Evolutionary conservation across 805 yeast species (phyloP).

Genomic region (Saccharomycopsis lassenensis): DNA sequence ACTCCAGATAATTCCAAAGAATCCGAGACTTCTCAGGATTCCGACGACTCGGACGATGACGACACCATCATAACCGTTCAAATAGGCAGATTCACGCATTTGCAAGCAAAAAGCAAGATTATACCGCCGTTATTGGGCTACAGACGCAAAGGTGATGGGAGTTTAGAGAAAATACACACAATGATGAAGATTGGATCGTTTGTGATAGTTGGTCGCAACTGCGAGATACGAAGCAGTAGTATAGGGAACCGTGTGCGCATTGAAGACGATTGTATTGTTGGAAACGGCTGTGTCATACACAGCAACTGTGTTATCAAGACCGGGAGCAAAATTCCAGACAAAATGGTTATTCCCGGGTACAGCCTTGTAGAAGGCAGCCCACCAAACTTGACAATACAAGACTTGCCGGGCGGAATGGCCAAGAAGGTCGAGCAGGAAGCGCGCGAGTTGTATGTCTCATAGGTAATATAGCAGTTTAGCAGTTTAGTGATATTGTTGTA

Average conservation of each 20-base stretch:
- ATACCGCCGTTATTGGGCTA: conserved; percentile 23
- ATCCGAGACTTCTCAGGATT: conserved; percentile 25
- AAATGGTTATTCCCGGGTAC: conserved; percentile 37
- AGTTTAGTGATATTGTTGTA: too few species aligned
- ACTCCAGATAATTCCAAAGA: conserved; percentile 26
- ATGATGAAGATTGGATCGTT: conserved; percentile 34
- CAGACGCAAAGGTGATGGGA: conserved; percentile 1
- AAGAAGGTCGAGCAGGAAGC: conserved; percentile 16
- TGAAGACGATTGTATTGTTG: conserved; percentile 31
- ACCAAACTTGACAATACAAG: conserved; percentile 12
- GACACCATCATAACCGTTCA: conserved; percentile 22
- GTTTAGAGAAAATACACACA: conserved; percentile 15
- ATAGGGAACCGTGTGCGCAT: conserved; percentile 38
- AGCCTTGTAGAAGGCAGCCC: conserved; percentile 26
- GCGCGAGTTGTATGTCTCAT: conserved; percentile 18
- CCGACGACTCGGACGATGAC: conserved; percentile 22
- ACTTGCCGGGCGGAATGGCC: conserved; percentile 19
- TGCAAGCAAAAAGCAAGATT: conserved; percentile 24
- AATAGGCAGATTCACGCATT: conserved; percentile 33
- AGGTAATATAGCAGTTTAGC: too few species aligned
- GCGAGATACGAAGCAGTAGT: conserved; percentile 25
- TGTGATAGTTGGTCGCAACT: conserved; percentile 27
- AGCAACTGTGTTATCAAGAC: conserved; percentile 38
- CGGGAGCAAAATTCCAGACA: conserved; percentile 30
- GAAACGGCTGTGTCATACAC: conserved; percentile 28